Conservation (phyloP, 148 eudicot species). For the Chenopodium berlandieri region DNA sequence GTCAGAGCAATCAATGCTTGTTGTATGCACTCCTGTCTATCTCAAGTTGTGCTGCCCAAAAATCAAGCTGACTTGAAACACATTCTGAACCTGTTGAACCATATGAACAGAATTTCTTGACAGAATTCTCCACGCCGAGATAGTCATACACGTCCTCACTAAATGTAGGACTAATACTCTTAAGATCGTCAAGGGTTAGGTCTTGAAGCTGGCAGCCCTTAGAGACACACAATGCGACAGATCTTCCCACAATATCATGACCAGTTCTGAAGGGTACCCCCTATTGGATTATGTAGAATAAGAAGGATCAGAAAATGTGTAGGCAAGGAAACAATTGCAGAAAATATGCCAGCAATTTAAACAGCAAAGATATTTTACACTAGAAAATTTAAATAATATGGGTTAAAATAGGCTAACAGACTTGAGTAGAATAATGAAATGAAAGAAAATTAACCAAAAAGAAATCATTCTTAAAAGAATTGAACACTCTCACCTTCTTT, state of each 20-base stretch:
- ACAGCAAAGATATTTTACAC: background rate
- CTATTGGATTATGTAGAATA: constrained; percentile 34
- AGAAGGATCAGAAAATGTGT: background rate
- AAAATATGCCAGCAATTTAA: background rate
- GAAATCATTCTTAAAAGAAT: background rate
- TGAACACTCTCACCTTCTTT: constrained; percentile 57
- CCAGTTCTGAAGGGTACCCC: constrained; percentile 96
- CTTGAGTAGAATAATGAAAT: background rate
- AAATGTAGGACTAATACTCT: constrained; percentile 52
- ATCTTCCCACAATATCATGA: constrained; percentile 89
- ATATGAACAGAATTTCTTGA: constrained; percentile 81
- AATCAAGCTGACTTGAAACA: constrained; percentile 68
- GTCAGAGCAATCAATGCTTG: background rate
- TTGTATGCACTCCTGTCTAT: constrained; percentile 30
- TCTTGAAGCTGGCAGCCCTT: constrained; percentile 69
- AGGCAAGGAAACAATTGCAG: too few relatives aligned
- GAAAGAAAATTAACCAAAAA: background rate
- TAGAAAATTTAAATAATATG: too few relatives aligned
- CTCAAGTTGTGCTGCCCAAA: constrained; percentile 60
- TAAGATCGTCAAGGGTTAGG: constrained; percentile 65
- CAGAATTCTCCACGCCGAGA: constrained; percentile 83
- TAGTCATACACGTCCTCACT: constrained; percentile 72
- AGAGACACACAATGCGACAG: constrained; percentile 76
- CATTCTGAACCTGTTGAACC: constrained; percentile 93
- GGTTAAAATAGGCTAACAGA: background rate